Percentiles rank a stretch among this genome's conserved stretches.
phyloP scores from a whole-genome alignment of 2,329 filamentous ascomycete species.

The Hirsutella minnesotensis region DNA sequence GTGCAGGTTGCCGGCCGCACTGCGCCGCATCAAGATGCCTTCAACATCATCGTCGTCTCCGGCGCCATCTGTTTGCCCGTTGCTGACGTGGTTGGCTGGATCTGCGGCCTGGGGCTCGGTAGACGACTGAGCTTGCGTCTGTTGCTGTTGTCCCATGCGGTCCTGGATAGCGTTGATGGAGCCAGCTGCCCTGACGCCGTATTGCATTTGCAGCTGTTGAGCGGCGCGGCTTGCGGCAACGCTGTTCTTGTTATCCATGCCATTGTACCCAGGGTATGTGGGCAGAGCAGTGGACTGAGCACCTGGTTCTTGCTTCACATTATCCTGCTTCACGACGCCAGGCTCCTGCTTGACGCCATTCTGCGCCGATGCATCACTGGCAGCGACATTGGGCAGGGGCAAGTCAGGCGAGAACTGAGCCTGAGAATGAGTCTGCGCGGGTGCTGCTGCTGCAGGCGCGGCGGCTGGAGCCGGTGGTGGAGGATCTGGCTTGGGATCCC shows the following conservation, averaged over 20 bases:
- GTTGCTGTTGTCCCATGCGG: constrained; percentile 20
- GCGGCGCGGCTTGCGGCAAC: constrained; percentile 43
- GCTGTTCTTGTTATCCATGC: constrained; percentile 21
- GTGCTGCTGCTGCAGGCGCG: constrained; percentile 9
- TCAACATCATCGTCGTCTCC: constrained; percentile 41
- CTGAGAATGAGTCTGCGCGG: constrained; percentile 15
- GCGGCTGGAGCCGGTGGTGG: constrained; percentile 20
- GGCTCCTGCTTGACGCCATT: constrained; percentile 33
- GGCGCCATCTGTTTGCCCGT: constrained; percentile 63
- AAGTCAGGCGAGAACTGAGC: constrained; percentile 20
- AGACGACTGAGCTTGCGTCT: constrained; percentile 18
- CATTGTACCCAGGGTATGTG: constrained; percentile 20
- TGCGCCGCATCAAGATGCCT: constrained; percentile 47
- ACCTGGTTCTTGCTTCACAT: constrained; percentile 32
- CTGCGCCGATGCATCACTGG: constrained; percentile 11
- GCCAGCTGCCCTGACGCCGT: constrained; percentile 50
- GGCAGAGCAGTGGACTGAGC: constrained; percentile 17
- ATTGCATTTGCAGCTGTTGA: constrained; percentile 45
- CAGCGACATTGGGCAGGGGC: constrained; percentile 16
- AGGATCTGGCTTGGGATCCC: constrained; percentile 80
- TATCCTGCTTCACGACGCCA: constrained; percentile 33
- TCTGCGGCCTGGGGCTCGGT: constrained; percentile 17
- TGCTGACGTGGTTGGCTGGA: constrained; percentile 18
- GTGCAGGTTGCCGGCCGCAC: constrained; percentile 38
- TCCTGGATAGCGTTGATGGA: constrained; percentile 53